Base-by-base conservation (phyloP, 345 rosid genomes). In the Gossypium arboreum region DNA sequence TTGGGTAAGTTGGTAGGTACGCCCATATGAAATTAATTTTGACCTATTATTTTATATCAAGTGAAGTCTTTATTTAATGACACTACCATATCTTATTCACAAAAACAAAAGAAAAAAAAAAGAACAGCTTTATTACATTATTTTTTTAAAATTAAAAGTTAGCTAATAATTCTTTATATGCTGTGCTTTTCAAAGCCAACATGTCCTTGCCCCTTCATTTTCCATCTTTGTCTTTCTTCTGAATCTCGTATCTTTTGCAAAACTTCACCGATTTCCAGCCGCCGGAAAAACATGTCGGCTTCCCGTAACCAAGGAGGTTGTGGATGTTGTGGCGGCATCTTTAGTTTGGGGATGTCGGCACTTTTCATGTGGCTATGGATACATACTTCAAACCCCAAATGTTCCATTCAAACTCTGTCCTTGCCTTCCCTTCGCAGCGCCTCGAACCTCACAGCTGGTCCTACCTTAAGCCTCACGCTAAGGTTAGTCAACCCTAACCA, bases 311-410 rank as follows among this genome's bases (percentile, higher is more conserved):
- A 61, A 3, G 73, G 63, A 1, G 71, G 88, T 18, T 79, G 92
- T 80, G 65, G 77, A 47, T 87, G 92, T 73, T 82, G 83, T 44
- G 81, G 80, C 68, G 71, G 88, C 79, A 81, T 89, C 72, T 73
- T 94, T 80, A 81, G 86, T 2, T 73, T 80, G 34, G 94, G 97
- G 45, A 60, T 94, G 8, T 80, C 94, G 15, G 78, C 85, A 17
- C 86, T 94, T n/a, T 86, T 91, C 80, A 3, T 94, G 76, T 94
- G 98, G 98, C 88, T 92, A 1, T 83, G 88, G 48, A 77, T 91
- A 24, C 91, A 92, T 5, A 43, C 90, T 25, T 64, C 86, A 47
- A 78, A 81, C 13, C 97, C 97, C 9, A 82, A 79, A 69, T 85
- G 89, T 77, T 79, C 78, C 12, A 81, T 94, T 52, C 25, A 77